Evolutionary conservation across 225 moss, liverwort and hornwort species (phyloP), one percentile per base, ranked within the genome.

Genomic region (Polytrichum formosum): DNA sequence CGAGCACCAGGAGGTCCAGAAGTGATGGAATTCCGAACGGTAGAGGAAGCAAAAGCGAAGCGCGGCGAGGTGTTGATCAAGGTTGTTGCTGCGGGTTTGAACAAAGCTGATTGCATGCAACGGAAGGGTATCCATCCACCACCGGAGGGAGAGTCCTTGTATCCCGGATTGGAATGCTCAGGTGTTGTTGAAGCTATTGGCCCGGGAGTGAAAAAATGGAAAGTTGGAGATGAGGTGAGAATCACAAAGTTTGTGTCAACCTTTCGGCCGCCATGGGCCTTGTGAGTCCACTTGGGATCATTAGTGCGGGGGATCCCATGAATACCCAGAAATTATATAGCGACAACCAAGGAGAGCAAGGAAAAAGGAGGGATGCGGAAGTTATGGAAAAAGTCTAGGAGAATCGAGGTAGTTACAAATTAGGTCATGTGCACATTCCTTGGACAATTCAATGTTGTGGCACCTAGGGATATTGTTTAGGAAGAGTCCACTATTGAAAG

Each of bases 101-200:
- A 94, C 75, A 72, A 88, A 79, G 91, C 91, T 6, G 94, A 94
- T 72, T 70, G 74, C 26, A 28, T 82, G 66, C 91, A 94, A 53
- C 69, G 94, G 68, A 37, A 67, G n/a, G 94, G 94, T 9, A 71
- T 13, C 1, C 79, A 94, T 67, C 90, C 91, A 4, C 80, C 85
- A 26, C 94, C 91, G 2, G 33, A 80, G 0, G 94, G 91, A 1
- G 78, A 86, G 1, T 79, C 91, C 7, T 69, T 78, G 65, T 83
- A 85, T 25, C 94, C 87, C 1, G 94, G 94, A 5, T 73, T 94
- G 56, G 94, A 94, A 72, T 91, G 91, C 61, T 91, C 94, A 0
- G 94, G 94, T 1, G 83, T 77, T 9, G 74, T 94, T 18, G 88
- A 90, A 70, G 79, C 84, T 25, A 61, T 90, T 13, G 91, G 88